These are phyloP conservation scores for Raffaelea ambrosiae DNA, from an alignment of 2,329 filamentous ascomycete species.

Conservation along the genomic window DNA sequence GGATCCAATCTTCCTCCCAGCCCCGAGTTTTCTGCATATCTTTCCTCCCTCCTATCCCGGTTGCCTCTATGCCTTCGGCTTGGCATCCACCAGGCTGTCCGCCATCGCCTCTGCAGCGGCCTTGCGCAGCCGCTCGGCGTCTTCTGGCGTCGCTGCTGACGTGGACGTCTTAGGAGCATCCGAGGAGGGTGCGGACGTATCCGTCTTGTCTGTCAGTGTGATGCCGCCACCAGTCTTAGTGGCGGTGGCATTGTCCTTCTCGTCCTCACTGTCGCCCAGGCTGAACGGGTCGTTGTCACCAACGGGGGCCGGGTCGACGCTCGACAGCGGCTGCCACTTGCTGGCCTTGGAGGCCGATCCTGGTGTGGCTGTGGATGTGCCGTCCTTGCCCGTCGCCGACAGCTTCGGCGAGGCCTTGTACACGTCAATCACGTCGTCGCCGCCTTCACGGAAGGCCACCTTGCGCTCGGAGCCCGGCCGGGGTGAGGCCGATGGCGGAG, in stretches of 20 bases:
- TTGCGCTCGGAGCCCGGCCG: constrained; percentile 39
- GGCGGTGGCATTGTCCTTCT: constrained; percentile 50
- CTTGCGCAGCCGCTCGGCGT: constrained; percentile 17
- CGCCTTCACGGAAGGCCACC: constrained; percentile 51
- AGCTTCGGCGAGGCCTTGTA: constrained; percentile 58
- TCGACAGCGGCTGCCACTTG: constrained; percentile 94
- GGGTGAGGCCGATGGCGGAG: constrained; percentile 43
- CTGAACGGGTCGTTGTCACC: constrained; percentile 93
- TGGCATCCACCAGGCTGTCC: constrained; percentile 17
- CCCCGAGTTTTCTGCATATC: too few species aligned
- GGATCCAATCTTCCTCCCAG: too few species aligned
- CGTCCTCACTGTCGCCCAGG: constrained; percentile 89
- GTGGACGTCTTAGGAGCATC: constrained; percentile 3
- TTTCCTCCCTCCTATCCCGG: background rate
- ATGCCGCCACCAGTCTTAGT: background rate
- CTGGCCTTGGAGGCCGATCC: constrained; percentile 57
- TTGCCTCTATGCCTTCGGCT: constrained; percentile 9
- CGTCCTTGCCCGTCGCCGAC: constrained; percentile 38
- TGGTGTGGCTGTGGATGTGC: constrained; percentile 16
- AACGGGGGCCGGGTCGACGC: constrained; percentile 76
- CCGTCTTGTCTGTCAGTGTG: constrained; percentile 32
- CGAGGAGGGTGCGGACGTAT: background rate
- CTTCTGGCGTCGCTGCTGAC: constrained; percentile 9
- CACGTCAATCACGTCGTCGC: constrained; percentile 71
- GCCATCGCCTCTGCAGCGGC: constrained; percentile 18